Evolutionary conservation across 2,329 filamentous ascomycete genomes (phyloP).

Genomic region (Fusarium secorum): DNA sequence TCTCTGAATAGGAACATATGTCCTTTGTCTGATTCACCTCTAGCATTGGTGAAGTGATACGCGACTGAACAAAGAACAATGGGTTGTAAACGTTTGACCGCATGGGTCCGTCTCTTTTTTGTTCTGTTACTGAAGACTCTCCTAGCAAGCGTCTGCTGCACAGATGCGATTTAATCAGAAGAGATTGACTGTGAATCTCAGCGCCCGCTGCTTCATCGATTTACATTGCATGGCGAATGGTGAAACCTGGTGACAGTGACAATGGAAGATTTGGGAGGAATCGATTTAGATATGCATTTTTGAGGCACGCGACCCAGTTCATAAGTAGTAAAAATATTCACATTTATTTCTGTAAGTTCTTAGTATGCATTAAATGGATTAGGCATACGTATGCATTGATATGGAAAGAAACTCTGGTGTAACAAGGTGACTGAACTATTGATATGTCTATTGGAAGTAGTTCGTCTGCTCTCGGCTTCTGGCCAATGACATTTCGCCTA

Average conservation of each 20-base stretch:
- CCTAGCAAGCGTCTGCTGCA: accelerated
- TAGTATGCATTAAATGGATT: neutral
- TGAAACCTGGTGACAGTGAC: neutral
- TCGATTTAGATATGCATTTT: accelerated
- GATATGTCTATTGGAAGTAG: neutral
- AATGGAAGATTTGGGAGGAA: neutral
- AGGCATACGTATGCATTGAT: neutral
- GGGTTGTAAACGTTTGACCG: accelerated
- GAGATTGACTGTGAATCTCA: neutral
- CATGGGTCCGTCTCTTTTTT: neutral
- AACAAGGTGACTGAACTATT: neutral
- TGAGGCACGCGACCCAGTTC: neutral
- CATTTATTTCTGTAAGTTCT: too few relatives aligned
- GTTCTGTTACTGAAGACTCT: too few relatives aligned
- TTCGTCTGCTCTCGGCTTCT: neutral
- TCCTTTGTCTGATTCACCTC: neutral
- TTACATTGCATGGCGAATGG: too few relatives aligned
- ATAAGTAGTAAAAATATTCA: neutral
- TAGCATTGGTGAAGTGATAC: too few relatives aligned
- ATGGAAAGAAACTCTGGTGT: neutral
- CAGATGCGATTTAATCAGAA: accelerated
- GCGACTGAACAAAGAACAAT: neutral
- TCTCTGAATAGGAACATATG: neutral
- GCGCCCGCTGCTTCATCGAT: neutral
- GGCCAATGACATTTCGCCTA: neutral